Conservation (phyloP, 768 basidiomycete genomes). For the Wakefieldia striispora region DNA sequence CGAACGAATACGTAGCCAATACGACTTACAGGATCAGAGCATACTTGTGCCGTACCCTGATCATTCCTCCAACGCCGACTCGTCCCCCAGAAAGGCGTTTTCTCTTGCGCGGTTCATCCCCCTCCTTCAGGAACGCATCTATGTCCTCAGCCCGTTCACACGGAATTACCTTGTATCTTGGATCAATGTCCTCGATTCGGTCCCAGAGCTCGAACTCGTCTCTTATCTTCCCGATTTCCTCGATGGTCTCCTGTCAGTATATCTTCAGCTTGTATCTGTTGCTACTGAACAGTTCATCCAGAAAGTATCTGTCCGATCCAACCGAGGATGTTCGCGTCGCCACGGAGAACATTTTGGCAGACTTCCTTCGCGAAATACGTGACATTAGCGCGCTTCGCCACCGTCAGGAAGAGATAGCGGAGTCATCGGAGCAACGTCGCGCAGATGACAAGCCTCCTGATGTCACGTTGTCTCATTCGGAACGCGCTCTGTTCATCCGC, state of each 20-base stretch:
- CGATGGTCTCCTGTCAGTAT: slow-evolving; percentile 82
- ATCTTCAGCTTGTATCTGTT: slow-evolving; percentile 1
- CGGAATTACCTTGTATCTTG: slow-evolving; percentile 95
- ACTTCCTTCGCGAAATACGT: slow-evolving; percentile 88
- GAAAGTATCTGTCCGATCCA: slow-evolving; percentile 94
- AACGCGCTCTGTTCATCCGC: slow-evolving; percentile 55
- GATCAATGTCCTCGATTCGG: slow-evolving; percentile 93
- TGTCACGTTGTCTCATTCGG: slow-evolving; percentile 54
- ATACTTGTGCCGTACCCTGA: slow-evolving; percentile 69
- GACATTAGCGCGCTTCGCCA: slow-evolving; percentile 77
- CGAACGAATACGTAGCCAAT: slow-evolving; percentile 53
- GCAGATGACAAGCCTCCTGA: slow-evolving; percentile 56
- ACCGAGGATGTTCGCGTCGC: slow-evolving; percentile 90
- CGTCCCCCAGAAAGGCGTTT: slow-evolving; percentile 71
- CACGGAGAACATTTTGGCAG: slow-evolving; percentile 84
- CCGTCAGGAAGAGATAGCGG: slow-evolving; percentile 55
- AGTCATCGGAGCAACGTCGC: slow-evolving; percentile 39
- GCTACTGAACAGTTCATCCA: slow-evolving; percentile 30
- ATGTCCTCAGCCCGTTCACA: slow-evolving; percentile 94
- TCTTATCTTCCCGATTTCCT: slow-evolving; percentile 93
- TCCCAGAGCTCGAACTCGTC: slow-evolving; percentile 94
- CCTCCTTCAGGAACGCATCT: slow-evolving; percentile 86
- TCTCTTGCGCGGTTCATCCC: slow-evolving; percentile 95
- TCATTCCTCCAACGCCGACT: slow-evolving; percentile 29
- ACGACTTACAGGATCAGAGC: slow-evolving; percentile 44